These are phyloP conservation scores for Goffeauzyma gilvescens DNA, from an alignment of 768 basidiomycete genomes.

Conservation along the genomic window DNA sequence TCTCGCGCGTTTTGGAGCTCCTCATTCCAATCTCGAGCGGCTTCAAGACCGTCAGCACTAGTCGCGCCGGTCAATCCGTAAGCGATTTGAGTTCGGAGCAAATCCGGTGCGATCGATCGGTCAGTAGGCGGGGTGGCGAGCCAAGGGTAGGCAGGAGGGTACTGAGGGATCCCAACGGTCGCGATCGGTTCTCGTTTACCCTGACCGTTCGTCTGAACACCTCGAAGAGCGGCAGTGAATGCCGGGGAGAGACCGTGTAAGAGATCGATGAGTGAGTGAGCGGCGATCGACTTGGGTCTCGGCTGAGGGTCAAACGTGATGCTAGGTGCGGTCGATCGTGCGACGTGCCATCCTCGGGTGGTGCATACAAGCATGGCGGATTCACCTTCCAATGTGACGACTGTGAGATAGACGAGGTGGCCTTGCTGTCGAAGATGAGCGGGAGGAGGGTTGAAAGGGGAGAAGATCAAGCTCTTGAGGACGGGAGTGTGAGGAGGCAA, in stretches of 20 bases:
- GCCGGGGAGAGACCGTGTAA: constrained; percentile 33
- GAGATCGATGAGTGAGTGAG: constrained; percentile 34
- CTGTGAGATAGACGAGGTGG: constrained; percentile 35
- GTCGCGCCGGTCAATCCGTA: constrained; percentile 34
- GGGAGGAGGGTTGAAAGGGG: constrained; percentile 36
- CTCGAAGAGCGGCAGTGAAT: constrained; percentile 27
- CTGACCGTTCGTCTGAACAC: constrained; percentile 8
- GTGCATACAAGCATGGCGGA: constrained; percentile 32
- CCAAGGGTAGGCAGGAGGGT: constrained; percentile 34
- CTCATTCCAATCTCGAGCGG: constrained; percentile 37
- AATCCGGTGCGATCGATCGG: constrained; percentile 23
- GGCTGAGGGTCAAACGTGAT: constrained; percentile 33
- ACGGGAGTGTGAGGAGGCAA: constrained; percentile 18
- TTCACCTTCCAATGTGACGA: constrained; percentile 35
- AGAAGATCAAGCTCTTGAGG: constrained; percentile 30
- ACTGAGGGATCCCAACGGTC: constrained; percentile 33
- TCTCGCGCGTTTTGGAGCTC: constrained; percentile 35
- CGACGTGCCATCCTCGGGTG: constrained; percentile 35
- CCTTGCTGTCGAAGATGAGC: constrained; percentile 33
- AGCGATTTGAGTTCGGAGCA: constrained; percentile 34
- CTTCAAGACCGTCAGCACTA: constrained; percentile 32
- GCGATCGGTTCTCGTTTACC: constrained; percentile 26
- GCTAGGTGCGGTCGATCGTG: constrained; percentile 27
- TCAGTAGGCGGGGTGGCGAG: constrained; percentile 27
- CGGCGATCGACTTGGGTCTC: constrained; percentile 19